phyloP scores from a whole-genome alignment of 2,329 filamentous ascomycete genomes.

The Xylaria sp. region DNA sequence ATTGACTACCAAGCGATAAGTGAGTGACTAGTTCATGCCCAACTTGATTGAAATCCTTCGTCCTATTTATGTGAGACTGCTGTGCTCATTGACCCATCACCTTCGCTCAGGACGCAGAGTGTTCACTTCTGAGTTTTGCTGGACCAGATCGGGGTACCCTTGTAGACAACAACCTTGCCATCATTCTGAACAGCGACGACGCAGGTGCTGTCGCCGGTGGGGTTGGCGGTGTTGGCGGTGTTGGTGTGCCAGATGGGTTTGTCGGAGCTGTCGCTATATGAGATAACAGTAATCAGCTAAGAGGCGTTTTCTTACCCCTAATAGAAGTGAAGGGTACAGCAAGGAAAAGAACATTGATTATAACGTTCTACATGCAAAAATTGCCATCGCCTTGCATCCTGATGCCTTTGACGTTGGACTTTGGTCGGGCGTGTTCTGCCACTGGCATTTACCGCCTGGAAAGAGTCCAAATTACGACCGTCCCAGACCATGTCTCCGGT shows the following conservation, averaged over 20 bases:
- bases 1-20: neutral
- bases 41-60: neutral
- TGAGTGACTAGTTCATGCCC: constrained; percentile 10
- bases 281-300: constrained; percentile 13
- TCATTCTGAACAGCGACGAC: constrained; percentile 49
- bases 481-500: too few relatives aligned
- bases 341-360: neutral
- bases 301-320: neutral
- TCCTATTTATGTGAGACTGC: neutral
- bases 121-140: constrained; percentile 42
- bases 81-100: neutral
- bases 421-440: constrained; percentile 47
- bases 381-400: constrained; percentile 49
- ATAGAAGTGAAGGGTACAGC: neutral
- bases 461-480: too few relatives aligned
- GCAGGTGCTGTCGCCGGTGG: constrained; percentile 40
- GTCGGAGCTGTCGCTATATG: constrained; percentile 27
- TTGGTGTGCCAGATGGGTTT: constrained; percentile 47
- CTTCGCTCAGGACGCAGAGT: neutral
- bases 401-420: constrained; percentile 46
- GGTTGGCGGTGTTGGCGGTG: constrained; percentile 41
- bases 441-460: constrained; percentile 42
- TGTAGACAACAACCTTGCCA: constrained; percentile 50
- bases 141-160: constrained; percentile 49
- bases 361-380: constrained; percentile 49